These are phyloP conservation scores for Bipolaris oryzae DNA, from an alignment of 2,329 filamentous ascomycete genomes.

Conservation along the genomic window DNA sequence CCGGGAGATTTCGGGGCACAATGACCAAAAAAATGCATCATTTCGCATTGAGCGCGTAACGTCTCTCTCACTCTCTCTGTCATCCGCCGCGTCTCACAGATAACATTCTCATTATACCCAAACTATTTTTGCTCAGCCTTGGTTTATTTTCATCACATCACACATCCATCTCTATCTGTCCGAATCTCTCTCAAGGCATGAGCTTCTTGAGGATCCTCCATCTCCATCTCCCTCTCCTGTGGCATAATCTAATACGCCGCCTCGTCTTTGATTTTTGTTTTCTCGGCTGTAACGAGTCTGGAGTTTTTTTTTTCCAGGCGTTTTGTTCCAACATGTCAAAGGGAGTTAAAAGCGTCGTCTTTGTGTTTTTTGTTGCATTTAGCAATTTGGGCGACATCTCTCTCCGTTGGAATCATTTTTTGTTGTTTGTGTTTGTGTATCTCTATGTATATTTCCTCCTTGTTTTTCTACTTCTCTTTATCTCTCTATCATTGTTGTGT, in stretches of 20 bases:
- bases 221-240: neutral
- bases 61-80: neutral
- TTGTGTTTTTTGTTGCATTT: neutral
- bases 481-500: too few relatives aligned
- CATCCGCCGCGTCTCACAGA: conserved; percentile 1
- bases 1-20: conserved; percentile 50
- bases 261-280: conserved; percentile 1
- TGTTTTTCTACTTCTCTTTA: too few relatives aligned
- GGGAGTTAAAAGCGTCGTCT: conserved; percentile 12
- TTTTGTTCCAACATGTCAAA: too few relatives aligned
- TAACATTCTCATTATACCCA: conserved; percentile 17
- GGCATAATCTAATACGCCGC: conserved; percentile 14
- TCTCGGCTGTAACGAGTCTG: conserved; percentile 4
- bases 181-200: neutral
- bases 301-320: conserved; percentile 2
- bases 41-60: neutral
- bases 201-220: neutral
- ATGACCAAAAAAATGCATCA: conserved; percentile 1
- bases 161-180: neutral
- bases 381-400: neutral
- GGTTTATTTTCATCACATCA: neutral
- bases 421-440: too few relatives aligned
- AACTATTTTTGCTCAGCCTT: conserved; percentile 9
- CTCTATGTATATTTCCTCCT: too few relatives aligned
- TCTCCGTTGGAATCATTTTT: too few relatives aligned